Base-by-base conservation (phyloP, 2,329 filamentous ascomycete species). In the Epichloe amarillans region DNA sequence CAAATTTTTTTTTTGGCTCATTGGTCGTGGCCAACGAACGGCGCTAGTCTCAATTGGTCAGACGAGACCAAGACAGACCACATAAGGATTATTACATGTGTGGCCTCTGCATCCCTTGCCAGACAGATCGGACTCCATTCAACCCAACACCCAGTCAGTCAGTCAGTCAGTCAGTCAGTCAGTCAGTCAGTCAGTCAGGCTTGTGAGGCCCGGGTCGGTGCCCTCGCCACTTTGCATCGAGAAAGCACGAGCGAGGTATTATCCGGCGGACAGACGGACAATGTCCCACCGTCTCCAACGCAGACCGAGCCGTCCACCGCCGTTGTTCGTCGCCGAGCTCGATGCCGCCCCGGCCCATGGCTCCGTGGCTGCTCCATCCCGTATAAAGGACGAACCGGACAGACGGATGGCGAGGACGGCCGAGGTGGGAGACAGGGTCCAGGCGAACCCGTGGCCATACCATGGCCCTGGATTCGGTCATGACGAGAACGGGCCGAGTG, bases 401-500 rank as follows among this genome's bases (percentile, higher is more conserved):
- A 47, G 19, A 39, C 50, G 52, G 33, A 49, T 36, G 36, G 42
- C 38, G 43, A 49, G 47, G 37, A 35, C 36, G 12, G 44, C 39
- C 10, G 37, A 43, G 7, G 19, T 26, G 30, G 47, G 47, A n/a
- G 4, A 53, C 46, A 21, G 48, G 51, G 46, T 38, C 43, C 54
- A 55, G 37, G 56, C 62, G 23, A 61, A 62, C 38, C 61, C 62
- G 17, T 65, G 62, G 62, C 61, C 65, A 15, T 67, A 65, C 36
- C 60, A 64, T 53, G 62, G 63, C 3, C 58, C 61, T 11, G 35
- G 49, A 12, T 19, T 26, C 17, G 50, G 30, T 2, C 46, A 53
- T 14, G 53, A 56, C 15, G 53, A 51, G 6, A 46, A 38, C 23
- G 50, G 45, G 17, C 45, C 50, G n/a, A 50, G 50, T 8, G 50